Percentiles rank a stretch among this genome's conserved stretches.
These are phyloP conservation scores for Phanerochaete sordida DNA, from an alignment of 768 basidiomycete species.

Conservation along the genomic window DNA sequence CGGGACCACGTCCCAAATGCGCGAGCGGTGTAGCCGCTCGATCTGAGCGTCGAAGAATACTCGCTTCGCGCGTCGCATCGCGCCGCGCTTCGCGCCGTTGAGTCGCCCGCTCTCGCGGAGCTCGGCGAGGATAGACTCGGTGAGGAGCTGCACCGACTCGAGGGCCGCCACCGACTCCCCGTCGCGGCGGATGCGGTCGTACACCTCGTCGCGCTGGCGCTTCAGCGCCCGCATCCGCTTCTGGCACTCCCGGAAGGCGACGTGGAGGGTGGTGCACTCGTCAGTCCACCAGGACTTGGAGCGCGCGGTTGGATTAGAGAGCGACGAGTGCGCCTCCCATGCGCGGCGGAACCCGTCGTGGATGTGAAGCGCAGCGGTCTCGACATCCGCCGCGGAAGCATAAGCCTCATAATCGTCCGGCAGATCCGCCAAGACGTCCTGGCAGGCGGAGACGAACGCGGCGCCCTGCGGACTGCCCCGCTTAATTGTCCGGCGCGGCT, in stretches of 20 bases:
- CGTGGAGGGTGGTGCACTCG: background rate
- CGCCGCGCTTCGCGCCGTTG: background rate
- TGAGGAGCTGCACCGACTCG: background rate
- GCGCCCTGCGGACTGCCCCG: background rate
- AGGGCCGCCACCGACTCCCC: background rate
- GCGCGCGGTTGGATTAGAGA: too few relatives aligned
- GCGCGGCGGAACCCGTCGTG: background rate
- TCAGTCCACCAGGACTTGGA: background rate
- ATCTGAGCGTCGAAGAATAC: slow-evolving; percentile 5
- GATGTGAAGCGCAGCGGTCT: background rate
- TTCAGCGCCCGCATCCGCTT: background rate
- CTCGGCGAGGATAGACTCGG: background rate
- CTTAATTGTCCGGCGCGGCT: background rate
- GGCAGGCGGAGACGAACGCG: background rate
- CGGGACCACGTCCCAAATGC: slow-evolving; percentile 8
- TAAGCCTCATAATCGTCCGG: background rate
- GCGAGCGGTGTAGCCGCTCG: background rate
- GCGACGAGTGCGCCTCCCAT: background rate
- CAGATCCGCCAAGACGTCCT: background rate
- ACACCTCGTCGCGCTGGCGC: background rate
- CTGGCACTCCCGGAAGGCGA: background rate
- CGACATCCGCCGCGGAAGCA: background rate
- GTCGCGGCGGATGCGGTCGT: background rate
- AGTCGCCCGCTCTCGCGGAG: background rate
- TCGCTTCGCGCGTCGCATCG: background rate